Evolutionary conservation across 1,284 basidiomycete species (phyloP).

Genomic region (Irpex sp.): DNA sequence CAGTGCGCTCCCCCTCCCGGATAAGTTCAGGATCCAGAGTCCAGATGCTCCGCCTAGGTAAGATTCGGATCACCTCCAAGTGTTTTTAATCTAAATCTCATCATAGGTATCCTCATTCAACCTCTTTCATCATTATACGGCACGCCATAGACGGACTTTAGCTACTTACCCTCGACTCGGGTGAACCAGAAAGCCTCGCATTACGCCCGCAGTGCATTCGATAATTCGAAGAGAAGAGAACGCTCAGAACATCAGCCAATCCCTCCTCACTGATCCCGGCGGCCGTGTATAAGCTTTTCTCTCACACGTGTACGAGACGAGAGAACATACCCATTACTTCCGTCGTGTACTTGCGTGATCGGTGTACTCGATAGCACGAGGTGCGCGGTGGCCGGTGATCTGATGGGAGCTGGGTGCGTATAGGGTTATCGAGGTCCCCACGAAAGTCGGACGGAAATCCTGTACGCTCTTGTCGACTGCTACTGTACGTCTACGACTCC

Average conservation of each 20-base stretch:
- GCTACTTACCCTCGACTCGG: too few relatives aligned
- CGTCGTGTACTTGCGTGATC: background rate
- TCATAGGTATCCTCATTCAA: too few relatives aligned
- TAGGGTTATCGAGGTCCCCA: background rate
- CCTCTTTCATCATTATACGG: too few relatives aligned
- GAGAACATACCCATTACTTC: background rate
- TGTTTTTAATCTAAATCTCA: too few relatives aligned
- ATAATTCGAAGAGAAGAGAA: background rate
- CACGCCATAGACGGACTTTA: too few relatives aligned
- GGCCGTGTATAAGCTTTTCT: background rate
- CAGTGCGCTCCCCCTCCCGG: background rate
- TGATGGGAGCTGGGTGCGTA: background rate
- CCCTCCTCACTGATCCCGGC: background rate
- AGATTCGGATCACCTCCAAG: too few relatives aligned
- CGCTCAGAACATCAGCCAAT: background rate
- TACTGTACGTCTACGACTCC: too few relatives aligned
- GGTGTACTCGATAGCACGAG: background rate
- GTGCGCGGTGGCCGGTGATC: background rate
- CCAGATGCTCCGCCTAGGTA: too few relatives aligned
- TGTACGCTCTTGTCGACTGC: too few relatives aligned
- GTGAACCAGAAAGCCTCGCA: too few relatives aligned
- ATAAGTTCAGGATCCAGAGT: background rate
- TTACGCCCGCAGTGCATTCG: background rate
- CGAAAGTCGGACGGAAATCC: background rate
- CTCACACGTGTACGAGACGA: background rate